Conservation (phyloP, 768 basidiomycete species). For the Mycena olivaceomarginata region DNA sequence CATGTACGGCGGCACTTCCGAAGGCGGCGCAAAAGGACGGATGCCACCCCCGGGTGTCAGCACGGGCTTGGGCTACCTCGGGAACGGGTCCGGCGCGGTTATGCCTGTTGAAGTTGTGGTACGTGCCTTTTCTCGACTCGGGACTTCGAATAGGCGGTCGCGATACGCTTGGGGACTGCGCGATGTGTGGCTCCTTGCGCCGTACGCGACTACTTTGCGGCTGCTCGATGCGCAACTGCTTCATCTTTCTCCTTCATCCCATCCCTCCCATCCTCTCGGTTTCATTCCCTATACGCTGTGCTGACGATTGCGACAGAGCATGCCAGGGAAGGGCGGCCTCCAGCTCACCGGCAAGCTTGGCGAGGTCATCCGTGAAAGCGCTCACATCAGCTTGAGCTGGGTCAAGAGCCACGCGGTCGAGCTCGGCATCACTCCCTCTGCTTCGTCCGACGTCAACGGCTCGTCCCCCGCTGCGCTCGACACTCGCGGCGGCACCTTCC, state of each 20-base stretch:
- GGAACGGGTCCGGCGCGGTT: conserved; percentile 96
- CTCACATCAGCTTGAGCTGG: conserved; percentile 96
- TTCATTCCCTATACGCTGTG: too few species aligned
- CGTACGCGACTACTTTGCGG: too few species aligned
- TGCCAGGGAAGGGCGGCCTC: conserved; percentile 96
- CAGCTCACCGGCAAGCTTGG: conserved; percentile 98
- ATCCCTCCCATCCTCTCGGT: too few species aligned
- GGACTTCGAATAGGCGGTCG: too few species aligned
- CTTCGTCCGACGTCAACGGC: conserved; percentile 59
- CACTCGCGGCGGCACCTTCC: conserved; percentile 58
- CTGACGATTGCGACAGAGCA: conserved; percentile 71
- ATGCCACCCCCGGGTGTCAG: conserved; percentile 94
- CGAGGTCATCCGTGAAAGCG: conserved; percentile 97
- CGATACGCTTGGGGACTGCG: too few species aligned
- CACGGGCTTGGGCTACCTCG: conserved; percentile 96
- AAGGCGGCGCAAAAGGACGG: conserved; percentile 47
- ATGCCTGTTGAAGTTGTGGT: conserved; percentile 98
- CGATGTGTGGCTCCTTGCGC: too few species aligned
- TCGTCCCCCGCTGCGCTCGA: conserved; percentile 64
- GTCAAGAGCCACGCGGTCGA: conserved; percentile 93
- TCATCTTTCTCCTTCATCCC: background rate
- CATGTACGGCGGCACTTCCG: conserved; percentile 72
- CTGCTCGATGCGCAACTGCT: too few species aligned
- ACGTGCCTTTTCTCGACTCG: conserved; percentile 50
- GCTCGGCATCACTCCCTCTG: conserved; percentile 84